phyloP scores from a whole-genome alignment of 805 yeast genomes.

The Saccharomycopsis babjevae region DNA sequence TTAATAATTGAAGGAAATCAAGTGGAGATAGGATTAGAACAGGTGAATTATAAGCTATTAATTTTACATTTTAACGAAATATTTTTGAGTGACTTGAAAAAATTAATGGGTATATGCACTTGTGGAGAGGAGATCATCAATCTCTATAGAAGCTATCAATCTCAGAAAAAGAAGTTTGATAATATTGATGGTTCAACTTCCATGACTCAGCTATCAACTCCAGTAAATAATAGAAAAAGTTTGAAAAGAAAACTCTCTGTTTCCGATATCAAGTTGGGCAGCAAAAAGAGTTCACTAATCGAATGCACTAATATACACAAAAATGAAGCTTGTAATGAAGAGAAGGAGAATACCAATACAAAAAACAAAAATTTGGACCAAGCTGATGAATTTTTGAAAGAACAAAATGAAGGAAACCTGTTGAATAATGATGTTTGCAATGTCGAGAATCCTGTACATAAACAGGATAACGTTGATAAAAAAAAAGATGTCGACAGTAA shows the following conservation, averaged over 20 bases:
- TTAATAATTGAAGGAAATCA: slow-evolving; percentile 23
- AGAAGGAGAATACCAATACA: not conserved
- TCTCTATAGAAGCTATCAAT: not conserved
- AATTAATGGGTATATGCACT: not conserved
- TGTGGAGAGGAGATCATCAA: not conserved
- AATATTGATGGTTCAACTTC: not conserved
- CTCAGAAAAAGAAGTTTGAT: not conserved
- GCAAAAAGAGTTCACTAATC: not conserved
- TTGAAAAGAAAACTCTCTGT: not conserved
- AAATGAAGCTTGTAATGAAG: not conserved
- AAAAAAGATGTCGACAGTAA: not conserved
- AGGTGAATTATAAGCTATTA: not conserved
- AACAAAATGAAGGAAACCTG: not conserved
- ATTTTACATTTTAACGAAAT: not conserved
- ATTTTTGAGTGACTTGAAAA: not conserved
- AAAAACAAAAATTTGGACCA: not conserved
- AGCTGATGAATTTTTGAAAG: not conserved
- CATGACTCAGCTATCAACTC: not conserved
- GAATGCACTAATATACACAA: not conserved
- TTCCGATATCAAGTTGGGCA: not conserved
- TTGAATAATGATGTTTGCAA: not conserved
- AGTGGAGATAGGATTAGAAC: slow-evolving; percentile 3
- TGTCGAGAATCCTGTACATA: not conserved
- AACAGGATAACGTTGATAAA: not conserved
- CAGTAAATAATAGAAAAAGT: not conserved